These are phyloP conservation scores for Chaetomium sp. DNA, from an alignment of 2,329 filamentous ascomycete genomes.

Conservation along the genomic window DNA sequence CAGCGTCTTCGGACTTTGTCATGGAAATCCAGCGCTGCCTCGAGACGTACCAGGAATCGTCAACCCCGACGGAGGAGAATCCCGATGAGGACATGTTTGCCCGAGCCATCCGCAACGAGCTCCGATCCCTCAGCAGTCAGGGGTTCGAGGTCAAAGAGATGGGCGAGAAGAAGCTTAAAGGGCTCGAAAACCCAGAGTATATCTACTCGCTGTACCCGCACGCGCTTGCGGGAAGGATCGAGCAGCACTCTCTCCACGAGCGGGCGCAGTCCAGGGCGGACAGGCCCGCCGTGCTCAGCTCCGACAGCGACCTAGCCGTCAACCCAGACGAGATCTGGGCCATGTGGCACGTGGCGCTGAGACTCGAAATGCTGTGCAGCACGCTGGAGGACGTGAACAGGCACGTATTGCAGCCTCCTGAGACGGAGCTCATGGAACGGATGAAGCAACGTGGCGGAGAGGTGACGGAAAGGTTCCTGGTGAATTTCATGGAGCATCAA, in stretches of 20 bases:
- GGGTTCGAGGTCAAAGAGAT: constrained; percentile 95
- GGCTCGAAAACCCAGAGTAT: constrained; percentile 93
- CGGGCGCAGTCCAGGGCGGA: constrained; percentile 41
- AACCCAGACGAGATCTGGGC: constrained; percentile 86
- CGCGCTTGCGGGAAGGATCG: constrained; percentile 76
- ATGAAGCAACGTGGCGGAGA: constrained; percentile 72
- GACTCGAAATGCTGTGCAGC: constrained; percentile 91
- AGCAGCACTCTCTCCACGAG: constrained; percentile 62
- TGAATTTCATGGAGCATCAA: constrained; percentile 92
- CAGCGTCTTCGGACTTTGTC: constrained; percentile 95
- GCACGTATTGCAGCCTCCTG: constrained; percentile 70
- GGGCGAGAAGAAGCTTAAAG: constrained; percentile 92
- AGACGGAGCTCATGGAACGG: constrained; percentile 77
- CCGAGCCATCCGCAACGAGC: constrained; percentile 80
- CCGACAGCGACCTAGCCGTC: constrained; percentile 69
- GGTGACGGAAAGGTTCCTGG: constrained; percentile 82
- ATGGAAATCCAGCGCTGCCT: constrained; percentile 90
- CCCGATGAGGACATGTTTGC: constrained; percentile 74
- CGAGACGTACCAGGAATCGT: constrained; percentile 85
- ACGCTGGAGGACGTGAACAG: constrained; percentile 72
- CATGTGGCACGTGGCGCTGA: constrained; percentile 84
- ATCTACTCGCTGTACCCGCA: constrained; percentile 96
- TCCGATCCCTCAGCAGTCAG: constrained; percentile 82
- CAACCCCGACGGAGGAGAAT: constrained; percentile 72
- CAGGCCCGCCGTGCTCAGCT: constrained; percentile 63